Conservation (phyloP, 1,284 basidiomycete genomes). For the Psilocybe mexicana region DNA sequence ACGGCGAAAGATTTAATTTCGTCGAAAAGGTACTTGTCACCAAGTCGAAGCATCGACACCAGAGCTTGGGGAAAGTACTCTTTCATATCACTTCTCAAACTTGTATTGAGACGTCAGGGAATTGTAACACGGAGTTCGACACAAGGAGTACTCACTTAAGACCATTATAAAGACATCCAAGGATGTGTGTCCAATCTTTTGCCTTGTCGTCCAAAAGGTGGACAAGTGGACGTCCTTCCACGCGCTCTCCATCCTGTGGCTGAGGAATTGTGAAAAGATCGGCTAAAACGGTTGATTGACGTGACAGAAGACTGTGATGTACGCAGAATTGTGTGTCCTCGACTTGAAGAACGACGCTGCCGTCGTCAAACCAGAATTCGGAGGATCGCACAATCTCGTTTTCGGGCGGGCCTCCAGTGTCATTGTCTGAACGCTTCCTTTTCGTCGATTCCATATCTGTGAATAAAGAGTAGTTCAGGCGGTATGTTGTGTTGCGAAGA, state of each 20-base stretch:
- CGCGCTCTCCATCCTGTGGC: not conserved
- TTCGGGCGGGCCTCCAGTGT: too few relatives aligned
- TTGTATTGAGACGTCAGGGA: not conserved
- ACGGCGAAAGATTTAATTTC: not conserved
- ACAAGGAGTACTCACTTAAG: not conserved
- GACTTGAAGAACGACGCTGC: constrained; percentile 7
- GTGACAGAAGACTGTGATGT: not conserved
- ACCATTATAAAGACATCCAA: not conserved
- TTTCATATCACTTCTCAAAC: too few relatives aligned
- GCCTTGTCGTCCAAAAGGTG: not conserved
- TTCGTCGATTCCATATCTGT: too few relatives aligned
- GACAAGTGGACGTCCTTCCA: not conserved
- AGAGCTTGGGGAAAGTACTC: too few relatives aligned
- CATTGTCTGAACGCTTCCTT: too few relatives aligned
- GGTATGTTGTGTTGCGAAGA: too few relatives aligned
- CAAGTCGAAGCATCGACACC: too few relatives aligned
- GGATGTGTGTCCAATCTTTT: not conserved
- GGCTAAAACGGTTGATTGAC: not conserved
- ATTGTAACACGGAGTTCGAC: not conserved
- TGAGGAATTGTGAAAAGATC: not conserved
- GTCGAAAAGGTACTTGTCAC: too few relatives aligned
- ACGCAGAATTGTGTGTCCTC: constrained; percentile 6
- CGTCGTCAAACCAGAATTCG: constrained; percentile 10
- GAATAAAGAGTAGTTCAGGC: too few relatives aligned
- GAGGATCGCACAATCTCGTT: too few relatives aligned